Conservation (phyloP, 768 basidiomycete species). For the Serpula lacrymans region DNA sequence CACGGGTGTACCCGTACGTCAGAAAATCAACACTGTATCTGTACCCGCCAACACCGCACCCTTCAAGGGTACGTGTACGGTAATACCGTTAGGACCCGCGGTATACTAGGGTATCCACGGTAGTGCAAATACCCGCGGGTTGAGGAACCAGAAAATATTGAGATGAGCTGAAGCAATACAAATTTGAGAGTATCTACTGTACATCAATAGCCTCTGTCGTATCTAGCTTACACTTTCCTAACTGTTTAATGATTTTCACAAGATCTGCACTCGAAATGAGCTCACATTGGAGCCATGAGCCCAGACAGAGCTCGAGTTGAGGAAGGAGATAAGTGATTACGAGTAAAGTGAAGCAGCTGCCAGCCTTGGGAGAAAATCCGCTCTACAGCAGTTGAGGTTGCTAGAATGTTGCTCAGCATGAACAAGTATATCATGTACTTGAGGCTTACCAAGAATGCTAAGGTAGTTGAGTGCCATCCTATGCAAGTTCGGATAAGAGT, state of each 20-base stretch:
- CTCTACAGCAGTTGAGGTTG: slow-evolving; percentile 17
- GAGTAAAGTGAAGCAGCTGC: slow-evolving; percentile 15
- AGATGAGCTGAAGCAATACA: slow-evolving; percentile 30
- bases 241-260: slow-evolving; percentile 2
- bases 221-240: slow-evolving; percentile 5
- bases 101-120: slow-evolving; percentile 2
- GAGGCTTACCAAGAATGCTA: slow-evolving; percentile 14
- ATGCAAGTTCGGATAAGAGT: slow-evolving; percentile 11
- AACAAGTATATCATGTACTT: background rate
- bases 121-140: slow-evolving; percentile 3
- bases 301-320: slow-evolving; percentile 15
- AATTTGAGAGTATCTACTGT: slow-evolving; percentile 39
- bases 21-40: slow-evolving; percentile 3
- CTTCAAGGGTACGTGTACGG: slow-evolving; percentile 1
- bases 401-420: slow-evolving; percentile 1
- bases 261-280: slow-evolving; percentile 6
- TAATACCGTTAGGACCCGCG: slow-evolving; percentile 1
- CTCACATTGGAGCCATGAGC: slow-evolving; percentile 11
- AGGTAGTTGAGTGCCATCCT: slow-evolving; percentile 17
- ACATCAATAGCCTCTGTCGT: slow-evolving; percentile 23
- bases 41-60: slow-evolving; percentile 8
- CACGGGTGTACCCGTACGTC: slow-evolving; percentile 5
- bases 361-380: slow-evolving; percentile 15
- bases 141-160: slow-evolving; percentile 20
- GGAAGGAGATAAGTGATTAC: slow-evolving; percentile 11